phyloP scores from a whole-genome alignment of 169 alveolate species.

The Plasmodium fragile region DNA sequence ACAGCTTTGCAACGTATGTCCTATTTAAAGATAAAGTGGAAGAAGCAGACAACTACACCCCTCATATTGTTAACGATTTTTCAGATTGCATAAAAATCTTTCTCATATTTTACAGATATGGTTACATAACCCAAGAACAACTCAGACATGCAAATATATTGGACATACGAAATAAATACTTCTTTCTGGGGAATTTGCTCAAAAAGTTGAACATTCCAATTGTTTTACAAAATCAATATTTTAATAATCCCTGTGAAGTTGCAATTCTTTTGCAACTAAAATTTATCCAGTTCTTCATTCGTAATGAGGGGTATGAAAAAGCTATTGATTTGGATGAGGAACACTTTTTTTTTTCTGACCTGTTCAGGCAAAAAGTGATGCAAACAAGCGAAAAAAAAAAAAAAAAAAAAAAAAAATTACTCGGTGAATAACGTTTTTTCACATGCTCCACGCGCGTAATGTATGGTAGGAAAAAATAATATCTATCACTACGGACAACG shows the following conservation, averaged over 20 bases:
- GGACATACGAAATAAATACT: constrained; percentile 38
- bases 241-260: constrained; percentile 72
- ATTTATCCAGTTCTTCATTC: constrained; percentile 59
- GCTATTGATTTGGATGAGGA: constrained; percentile 33
- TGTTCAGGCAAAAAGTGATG: neutral
- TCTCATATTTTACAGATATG: constrained; percentile 67
- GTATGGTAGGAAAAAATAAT: neutral
- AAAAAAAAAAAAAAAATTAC: neutral
- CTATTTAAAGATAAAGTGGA: constrained; percentile 41
- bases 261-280: constrained; percentile 68
- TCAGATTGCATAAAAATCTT: constrained; percentile 56
- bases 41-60: neutral
- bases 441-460: neutral
- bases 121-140: constrained; percentile 35
- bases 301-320: constrained; percentile 42
- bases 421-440: neutral
- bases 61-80: constrained; percentile 56
- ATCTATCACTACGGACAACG: neutral
- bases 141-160: neutral
- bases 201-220: constrained; percentile 63
- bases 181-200: constrained; percentile 24
- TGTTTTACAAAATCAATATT: constrained; percentile 30
- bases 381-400: neutral
- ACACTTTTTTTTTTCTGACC: constrained; percentile 1
- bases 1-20: constrained; percentile 39